Evolutionary conservation across 1,284 basidiomycete species (phyloP).

Genomic region (Ceratobasidium sp.): DNA sequence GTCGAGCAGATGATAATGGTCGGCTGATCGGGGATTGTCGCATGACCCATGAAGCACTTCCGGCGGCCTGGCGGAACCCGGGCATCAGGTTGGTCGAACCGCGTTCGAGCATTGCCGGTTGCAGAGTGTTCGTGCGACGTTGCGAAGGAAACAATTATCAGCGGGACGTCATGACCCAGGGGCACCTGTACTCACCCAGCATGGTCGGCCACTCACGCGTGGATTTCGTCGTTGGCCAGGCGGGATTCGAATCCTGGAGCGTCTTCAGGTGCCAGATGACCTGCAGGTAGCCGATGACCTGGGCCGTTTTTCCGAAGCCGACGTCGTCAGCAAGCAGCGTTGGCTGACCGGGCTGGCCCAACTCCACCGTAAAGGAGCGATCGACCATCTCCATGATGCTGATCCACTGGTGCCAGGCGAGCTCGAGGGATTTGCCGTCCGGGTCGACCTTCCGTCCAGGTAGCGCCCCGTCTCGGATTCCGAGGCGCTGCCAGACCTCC

Average conservation of each 20-base stretch:
- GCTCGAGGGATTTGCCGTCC: background rate
- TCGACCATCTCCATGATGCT: background rate
- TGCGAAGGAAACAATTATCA: too few species aligned
- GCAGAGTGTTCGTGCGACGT: too few species aligned
- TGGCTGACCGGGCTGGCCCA: background rate
- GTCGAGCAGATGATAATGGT: background rate
- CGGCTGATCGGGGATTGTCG: background rate
- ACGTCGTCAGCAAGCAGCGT: background rate
- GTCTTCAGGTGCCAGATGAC: slow-evolving; percentile 1
- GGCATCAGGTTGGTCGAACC: too few species aligned
- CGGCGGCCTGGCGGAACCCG: background rate
- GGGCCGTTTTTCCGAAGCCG: slow-evolving; percentile 4
- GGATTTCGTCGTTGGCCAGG: background rate
- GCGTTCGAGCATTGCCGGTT: too few species aligned
- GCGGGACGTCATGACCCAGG: too few species aligned
- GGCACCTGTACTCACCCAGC: slow-evolving; percentile 2
- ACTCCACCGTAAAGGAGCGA: too few species aligned
- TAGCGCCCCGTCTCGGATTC: background rate
- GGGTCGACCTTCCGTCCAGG: background rate
- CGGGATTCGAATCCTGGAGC: background rate
- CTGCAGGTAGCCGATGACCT: background rate
- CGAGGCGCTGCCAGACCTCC: background rate
- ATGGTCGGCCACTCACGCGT: background rate
- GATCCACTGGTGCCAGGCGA: slow-evolving; percentile 5
- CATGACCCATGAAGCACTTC: background rate